phyloP scores from a whole-genome alignment of 306 rosid species.

The Lablab purpureus region DNA sequence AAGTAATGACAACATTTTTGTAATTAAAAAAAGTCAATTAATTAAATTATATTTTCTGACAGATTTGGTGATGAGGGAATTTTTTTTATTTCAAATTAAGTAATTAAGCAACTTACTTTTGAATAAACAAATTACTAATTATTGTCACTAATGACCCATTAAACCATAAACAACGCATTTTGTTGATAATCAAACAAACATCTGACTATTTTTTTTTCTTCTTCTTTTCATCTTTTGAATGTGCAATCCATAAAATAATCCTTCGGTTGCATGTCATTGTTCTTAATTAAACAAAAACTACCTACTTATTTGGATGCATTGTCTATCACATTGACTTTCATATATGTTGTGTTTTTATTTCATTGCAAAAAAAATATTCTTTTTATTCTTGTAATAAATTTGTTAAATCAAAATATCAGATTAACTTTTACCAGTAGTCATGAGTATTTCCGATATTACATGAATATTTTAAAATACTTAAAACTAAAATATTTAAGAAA shows the following conservation, averaged over 20 bases:
- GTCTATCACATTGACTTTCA: constrained; percentile 9
- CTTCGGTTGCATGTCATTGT: neutral
- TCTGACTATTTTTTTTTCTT: neutral
- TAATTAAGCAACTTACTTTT: constrained; percentile 28
- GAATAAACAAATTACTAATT: neutral
- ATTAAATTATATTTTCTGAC: neutral
- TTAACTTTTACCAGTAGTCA: neutral
- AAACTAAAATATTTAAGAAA: neutral
- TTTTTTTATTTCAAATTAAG: neutral
- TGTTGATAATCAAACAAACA: constrained; percentile 5
- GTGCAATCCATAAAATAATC: constrained; percentile 28
- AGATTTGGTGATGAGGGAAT: neutral
- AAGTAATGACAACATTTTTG: neutral
- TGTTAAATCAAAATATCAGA: neutral
- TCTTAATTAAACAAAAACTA: constrained; percentile 32
- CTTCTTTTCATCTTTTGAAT: constrained; percentile 20
- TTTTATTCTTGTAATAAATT: neutral
- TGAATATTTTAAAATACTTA: neutral
- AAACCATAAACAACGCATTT: neutral
- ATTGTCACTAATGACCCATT: constrained; percentile 12
- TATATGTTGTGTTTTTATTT: neutral
- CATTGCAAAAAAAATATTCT: neutral
- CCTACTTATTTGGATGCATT: constrained; percentile 11
- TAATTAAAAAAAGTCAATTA: neutral
- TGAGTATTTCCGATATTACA: neutral